A percentile compares a stretch with the other conserved stretches of the same genome.
Conservation (phyloP, 1,284 basidiomycete genomes). For the Schizophyllum commune region DNA sequence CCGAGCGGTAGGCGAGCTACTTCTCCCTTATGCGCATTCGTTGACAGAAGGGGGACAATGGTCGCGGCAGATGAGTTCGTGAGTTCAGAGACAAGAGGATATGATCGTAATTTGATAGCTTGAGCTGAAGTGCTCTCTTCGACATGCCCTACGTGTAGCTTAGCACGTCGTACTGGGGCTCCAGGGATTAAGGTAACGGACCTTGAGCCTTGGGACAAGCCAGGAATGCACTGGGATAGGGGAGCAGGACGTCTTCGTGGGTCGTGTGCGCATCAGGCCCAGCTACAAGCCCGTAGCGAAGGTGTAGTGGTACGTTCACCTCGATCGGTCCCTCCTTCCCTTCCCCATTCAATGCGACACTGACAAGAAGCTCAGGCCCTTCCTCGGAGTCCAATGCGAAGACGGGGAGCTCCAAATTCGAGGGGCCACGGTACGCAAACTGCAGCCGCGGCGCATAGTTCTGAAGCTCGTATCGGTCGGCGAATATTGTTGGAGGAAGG, state of each 20-base stretch:
- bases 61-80: background rate
- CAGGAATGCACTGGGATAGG: background rate
- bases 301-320: constrained; percentile 40
- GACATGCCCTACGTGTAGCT: background rate
- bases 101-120: no score
- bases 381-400: constrained; percentile 26
- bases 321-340: constrained; percentile 13
- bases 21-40: background rate
- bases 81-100: background rate
- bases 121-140: background rate
- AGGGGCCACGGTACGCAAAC: constrained; percentile 32
- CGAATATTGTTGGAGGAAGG: constrained; percentile 38
- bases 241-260: background rate
- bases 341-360: constrained; percentile 13
- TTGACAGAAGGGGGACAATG: background rate
- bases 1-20: constrained; percentile 11
- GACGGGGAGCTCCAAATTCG: constrained; percentile 43
- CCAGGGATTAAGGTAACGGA: background rate
- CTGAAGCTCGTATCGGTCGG: constrained; percentile 45
- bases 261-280: background rate
- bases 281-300: constrained; percentile 35
- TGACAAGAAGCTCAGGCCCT: constrained; percentile 32
- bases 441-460: constrained; percentile 34
- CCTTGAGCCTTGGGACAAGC: background rate
- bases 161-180: background rate